Percentiles rank a stretch among this genome's conserved stretches.
Evolutionary conservation across 306 rosid genomes (phyloP).

Genomic region (Quercus agrifolia): DNA sequence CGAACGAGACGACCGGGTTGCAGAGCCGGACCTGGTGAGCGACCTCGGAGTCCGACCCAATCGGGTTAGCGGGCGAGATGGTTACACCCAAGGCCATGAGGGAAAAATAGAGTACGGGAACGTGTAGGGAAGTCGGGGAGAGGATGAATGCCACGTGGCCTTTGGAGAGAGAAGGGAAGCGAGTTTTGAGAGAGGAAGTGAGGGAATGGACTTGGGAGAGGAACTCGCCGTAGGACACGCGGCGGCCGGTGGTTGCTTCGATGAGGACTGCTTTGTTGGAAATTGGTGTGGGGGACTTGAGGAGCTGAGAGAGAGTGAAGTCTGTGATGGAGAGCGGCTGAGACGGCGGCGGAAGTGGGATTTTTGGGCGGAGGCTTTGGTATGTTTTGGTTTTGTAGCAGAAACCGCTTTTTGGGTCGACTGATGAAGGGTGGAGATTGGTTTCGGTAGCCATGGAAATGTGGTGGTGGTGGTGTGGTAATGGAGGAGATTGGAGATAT

Average conservation of each 20-base stretch:
- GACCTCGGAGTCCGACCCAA: conserved; percentile 56
- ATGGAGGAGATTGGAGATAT: background rate
- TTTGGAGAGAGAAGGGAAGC: conserved; percentile 40
- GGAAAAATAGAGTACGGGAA: conserved; percentile 77
- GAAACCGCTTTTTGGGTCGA: conserved; percentile 60
- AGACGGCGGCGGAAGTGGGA: conserved; percentile 60
- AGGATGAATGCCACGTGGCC: conserved; percentile 78
- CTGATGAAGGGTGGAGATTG: background rate
- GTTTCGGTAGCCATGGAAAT: background rate
- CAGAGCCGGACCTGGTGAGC: conserved; percentile 49
- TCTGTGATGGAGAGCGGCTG: conserved; percentile 55
- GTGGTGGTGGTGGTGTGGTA: background rate
- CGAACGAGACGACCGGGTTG: conserved; percentile 64
- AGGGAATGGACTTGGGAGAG: conserved; percentile 55
- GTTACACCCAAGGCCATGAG: conserved; percentile 61
- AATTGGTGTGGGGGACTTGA: background rate
- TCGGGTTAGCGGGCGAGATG: conserved; percentile 74
- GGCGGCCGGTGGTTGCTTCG: conserved; percentile 47
- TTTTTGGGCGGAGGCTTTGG: conserved; percentile 66
- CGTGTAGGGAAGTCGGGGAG: conserved; percentile 51
- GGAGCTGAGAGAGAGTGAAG: conserved; percentile 50
- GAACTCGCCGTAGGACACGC: conserved; percentile 49
- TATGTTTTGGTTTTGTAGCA: conserved; percentile 37
- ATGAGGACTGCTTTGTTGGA: conserved; percentile 41
- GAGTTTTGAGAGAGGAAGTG: conserved; percentile 28